phyloP scores from a whole-genome alignment of 2,329 filamentous ascomycete genomes.

The Bipolaris bicolor region DNA sequence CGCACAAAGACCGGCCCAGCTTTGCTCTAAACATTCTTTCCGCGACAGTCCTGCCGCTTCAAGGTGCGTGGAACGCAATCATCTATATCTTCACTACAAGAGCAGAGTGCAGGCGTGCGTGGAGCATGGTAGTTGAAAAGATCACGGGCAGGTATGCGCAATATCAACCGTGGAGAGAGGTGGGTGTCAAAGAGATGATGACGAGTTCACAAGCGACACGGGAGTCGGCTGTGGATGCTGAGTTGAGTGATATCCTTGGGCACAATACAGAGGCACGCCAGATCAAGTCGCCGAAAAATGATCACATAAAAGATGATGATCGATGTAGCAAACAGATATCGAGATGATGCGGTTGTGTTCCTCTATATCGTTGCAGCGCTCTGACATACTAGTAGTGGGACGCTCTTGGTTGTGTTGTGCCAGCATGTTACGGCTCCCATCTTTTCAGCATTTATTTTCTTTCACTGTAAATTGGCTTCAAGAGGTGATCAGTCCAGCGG shows the following conservation, averaged over 20 bases:
- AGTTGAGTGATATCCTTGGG: slow-evolving; percentile 12
- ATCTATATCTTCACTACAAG: slow-evolving; percentile 66
- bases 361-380: background rate
- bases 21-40: slow-evolving; percentile 71
- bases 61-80: slow-evolving; percentile 83
- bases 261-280: slow-evolving; percentile 10
- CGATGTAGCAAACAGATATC: background rate
- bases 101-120: slow-evolving; percentile 34
- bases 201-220: slow-evolving; percentile 13
- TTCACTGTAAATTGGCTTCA: background rate
- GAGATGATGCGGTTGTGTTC: background rate
- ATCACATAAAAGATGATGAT: background rate
- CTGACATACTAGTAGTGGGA: background rate
- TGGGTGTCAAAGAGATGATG: slow-evolving; percentile 12
- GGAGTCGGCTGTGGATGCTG: slow-evolving; percentile 16
- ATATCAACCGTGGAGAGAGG: slow-evolving; percentile 1
- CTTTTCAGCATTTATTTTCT: background rate
- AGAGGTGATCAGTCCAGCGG: background rate
- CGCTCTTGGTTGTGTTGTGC: background rate
- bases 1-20: slow-evolving; percentile 55
- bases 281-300: background rate
- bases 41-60: slow-evolving; percentile 76
- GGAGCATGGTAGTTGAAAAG: slow-evolving; percentile 11
- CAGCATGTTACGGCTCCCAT: background rate
- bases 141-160: slow-evolving; percentile 12